phyloP scores from a whole-genome alignment of 495 filamentous ascomycete genomes.

The Astrothelium macrocarpum region DNA sequence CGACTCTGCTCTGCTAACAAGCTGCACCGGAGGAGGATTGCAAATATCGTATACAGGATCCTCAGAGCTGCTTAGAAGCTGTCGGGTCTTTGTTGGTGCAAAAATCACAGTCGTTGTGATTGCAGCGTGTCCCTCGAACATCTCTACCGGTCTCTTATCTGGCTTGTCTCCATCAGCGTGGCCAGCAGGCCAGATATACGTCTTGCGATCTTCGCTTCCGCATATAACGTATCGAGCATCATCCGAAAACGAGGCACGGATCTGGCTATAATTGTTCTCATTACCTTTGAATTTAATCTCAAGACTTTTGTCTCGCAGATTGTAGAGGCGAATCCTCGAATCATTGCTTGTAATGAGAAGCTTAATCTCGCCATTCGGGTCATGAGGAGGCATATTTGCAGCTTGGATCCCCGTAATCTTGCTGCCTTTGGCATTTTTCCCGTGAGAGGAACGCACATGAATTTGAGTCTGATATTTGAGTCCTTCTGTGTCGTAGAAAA shows the following conservation, averaged over 20 bases:
- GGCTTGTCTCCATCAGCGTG: slow-evolving; percentile 53
- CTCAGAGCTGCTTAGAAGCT: slow-evolving; percentile 66
- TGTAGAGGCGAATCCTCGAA: slow-evolving; percentile 86
- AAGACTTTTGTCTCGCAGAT: slow-evolving; percentile 68
- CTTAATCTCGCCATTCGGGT: slow-evolving; percentile 65
- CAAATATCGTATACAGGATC: slow-evolving; percentile 94
- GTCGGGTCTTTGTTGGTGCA: slow-evolving; percentile 69
- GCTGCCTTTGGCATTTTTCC: slow-evolving; percentile 89
- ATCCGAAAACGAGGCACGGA: slow-evolving; percentile 80
- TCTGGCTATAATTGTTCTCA: slow-evolving; percentile 85
- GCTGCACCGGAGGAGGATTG: slow-evolving; percentile 85
- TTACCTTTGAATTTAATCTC: slow-evolving; percentile 90
- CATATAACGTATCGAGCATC: slow-evolving; percentile 83
- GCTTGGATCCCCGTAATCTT: slow-evolving; percentile 95
- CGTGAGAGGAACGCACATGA: slow-evolving; percentile 79
- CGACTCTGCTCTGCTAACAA: slow-evolving; percentile 63
- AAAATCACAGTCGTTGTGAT: slow-evolving; percentile 82
- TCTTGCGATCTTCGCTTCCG: slow-evolving; percentile 82
- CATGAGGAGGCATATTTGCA: slow-evolving; percentile 49
- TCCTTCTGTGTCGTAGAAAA: slow-evolving; percentile 93
- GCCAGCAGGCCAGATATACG: slow-evolving; percentile 66
- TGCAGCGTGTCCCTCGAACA: slow-evolving; percentile 79
- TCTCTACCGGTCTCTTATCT: slow-evolving; percentile 72
- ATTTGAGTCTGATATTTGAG: slow-evolving; percentile 75
- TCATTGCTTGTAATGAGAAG: slow-evolving; percentile 92